Conservation (phyloP, 805 yeast genomes). For the Teunomyces pallodes region DNA sequence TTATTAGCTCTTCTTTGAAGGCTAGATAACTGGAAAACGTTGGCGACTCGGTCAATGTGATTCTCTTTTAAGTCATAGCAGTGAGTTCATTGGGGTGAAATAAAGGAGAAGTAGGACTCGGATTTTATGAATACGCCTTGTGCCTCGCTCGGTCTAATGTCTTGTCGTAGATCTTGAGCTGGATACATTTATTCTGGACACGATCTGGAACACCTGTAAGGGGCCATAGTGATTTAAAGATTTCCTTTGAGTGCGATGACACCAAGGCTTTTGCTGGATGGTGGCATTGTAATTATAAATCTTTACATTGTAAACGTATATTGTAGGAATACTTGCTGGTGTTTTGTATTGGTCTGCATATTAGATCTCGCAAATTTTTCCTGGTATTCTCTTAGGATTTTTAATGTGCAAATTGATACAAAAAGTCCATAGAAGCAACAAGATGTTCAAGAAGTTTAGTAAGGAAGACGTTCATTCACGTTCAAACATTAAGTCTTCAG, state of each 20-base stretch:
- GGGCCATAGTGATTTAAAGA: slow-evolving; percentile 39
- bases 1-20: slow-evolving; percentile 33
- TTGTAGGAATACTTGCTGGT: neutral
- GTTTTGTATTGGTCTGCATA: neutral
- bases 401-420: neutral
- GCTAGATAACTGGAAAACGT: slow-evolving; percentile 10
- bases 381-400: neutral
- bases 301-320: slow-evolving; percentile 26
- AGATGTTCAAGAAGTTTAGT: slow-evolving; percentile 63
- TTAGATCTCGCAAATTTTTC: neutral
- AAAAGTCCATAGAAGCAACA: neutral
- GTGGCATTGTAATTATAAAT: slow-evolving; percentile 47
- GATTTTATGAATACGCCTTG: slow-evolving; percentile 28
- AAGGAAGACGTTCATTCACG: slow-evolving; percentile 87
- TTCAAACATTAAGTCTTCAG: slow-evolving; percentile 89
- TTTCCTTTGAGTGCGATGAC: slow-evolving; percentile 47
- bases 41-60: neutral
- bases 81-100: slow-evolving; percentile 22
- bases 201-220: slow-evolving; percentile 20
- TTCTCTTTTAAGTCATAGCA: slow-evolving; percentile 16
- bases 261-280: slow-evolving; percentile 36
- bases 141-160: slow-evolving; percentile 47
- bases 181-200: slow-evolving; percentile 26
- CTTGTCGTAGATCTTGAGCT: slow-evolving; percentile 42
- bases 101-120: slow-evolving; percentile 1